Percentiles rank a stretch among this genome's conserved stretches.
phyloP scores from a whole-genome alignment of 805 yeast species.

The Candida adriatica region DNA sequence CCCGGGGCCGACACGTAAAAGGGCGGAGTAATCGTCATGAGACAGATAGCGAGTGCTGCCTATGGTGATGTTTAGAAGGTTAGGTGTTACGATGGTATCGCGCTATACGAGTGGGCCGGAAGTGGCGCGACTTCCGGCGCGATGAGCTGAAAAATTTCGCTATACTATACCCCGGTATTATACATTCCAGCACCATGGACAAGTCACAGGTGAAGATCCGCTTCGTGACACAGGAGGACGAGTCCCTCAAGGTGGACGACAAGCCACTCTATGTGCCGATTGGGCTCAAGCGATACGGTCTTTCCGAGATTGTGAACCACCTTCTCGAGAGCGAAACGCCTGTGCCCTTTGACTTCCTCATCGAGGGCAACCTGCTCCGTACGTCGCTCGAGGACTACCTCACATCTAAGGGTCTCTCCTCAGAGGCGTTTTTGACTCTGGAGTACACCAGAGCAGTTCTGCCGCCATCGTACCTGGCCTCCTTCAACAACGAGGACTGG shows the following conservation, averaged over 20 bases:
- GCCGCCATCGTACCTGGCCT: slow-evolving; percentile 89
- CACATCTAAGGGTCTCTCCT: slow-evolving; percentile 66
- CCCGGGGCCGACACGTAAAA: slow-evolving; percentile 93
- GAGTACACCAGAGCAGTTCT: slow-evolving; percentile 90
- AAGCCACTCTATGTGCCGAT: slow-evolving; percentile 87
- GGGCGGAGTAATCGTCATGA: slow-evolving; percentile 30
- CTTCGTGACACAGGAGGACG: slow-evolving; percentile 76
- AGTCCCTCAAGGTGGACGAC: slow-evolving; percentile 65
- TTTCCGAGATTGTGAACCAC: slow-evolving; percentile 94
- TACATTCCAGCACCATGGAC: slow-evolving; percentile 16
- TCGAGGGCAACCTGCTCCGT: slow-evolving; percentile 77
- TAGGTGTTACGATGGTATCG: too few species aligned
- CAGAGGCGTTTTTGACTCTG: slow-evolving; percentile 69
- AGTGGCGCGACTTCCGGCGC: too few species aligned
- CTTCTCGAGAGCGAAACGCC: slow-evolving; percentile 54
- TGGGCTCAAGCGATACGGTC: slow-evolving; percentile 78
- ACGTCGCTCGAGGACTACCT: slow-evolving; percentile 77
- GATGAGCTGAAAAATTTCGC: too few species aligned
- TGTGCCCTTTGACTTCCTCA: slow-evolving; percentile 87
- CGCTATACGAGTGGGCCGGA: too few species aligned
- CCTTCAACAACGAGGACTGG: slow-evolving; percentile 94
- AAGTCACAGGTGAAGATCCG: slow-evolving; percentile 72
- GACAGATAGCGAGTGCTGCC: too few species aligned
- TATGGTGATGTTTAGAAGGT: too few species aligned
- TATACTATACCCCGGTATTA: too few species aligned